Percentiles rank a stretch among this genome's conserved stretches.
phyloP scores from a whole-genome alignment of 2,329 filamentous ascomycete genomes.

The Sporothrix euskadiensis region DNA sequence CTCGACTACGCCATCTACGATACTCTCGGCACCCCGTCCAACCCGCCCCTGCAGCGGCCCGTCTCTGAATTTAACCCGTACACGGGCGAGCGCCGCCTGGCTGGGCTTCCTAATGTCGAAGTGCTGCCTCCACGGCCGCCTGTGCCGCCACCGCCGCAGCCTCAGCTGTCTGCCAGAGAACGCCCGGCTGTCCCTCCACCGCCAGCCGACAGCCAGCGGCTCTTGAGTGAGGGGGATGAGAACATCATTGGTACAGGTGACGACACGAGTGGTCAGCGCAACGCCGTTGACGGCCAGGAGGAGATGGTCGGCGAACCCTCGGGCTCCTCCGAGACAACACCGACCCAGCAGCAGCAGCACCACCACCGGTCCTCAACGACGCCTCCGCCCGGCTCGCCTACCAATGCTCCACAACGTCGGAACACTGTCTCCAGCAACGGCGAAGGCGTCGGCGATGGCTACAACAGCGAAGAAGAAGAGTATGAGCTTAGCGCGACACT shows the following conservation, averaged over 20 bases:
- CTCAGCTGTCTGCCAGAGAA: not conserved
- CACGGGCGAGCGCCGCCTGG: slow-evolving; percentile 22
- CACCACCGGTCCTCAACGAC: slow-evolving; percentile 7
- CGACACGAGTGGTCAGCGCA: not conserved
- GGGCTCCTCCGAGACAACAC: not conserved
- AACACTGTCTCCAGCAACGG: slow-evolving; percentile 47
- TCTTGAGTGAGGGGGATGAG: slow-evolving; percentile 8
- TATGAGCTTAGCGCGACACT: slow-evolving; percentile 58
- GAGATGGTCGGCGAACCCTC: not conserved
- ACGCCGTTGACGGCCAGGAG: slow-evolving; percentile 20
- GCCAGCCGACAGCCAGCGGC: slow-evolving; percentile 22
- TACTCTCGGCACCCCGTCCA: slow-evolving; percentile 41
- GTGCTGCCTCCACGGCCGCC: not conserved
- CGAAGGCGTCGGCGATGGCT: slow-evolving; percentile 48
- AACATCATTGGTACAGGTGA: not conserved
- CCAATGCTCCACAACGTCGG: slow-evolving; percentile 31
- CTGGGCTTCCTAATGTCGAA: slow-evolving; percentile 23
- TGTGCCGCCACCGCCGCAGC: not conserved
- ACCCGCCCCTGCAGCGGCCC: slow-evolving; percentile 25
- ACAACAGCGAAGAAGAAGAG: slow-evolving; percentile 55
- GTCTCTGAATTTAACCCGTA: not conserved
- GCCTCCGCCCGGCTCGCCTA: slow-evolving; percentile 12
- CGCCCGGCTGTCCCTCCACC: slow-evolving; percentile 20
- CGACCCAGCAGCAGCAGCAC: not conserved
- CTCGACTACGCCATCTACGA: slow-evolving; percentile 46